A percentile compares a stretch with the other conserved stretches of the same genome.
Conservation (phyloP, 305 asterid species). For the Fraxinus latifolia region DNA sequence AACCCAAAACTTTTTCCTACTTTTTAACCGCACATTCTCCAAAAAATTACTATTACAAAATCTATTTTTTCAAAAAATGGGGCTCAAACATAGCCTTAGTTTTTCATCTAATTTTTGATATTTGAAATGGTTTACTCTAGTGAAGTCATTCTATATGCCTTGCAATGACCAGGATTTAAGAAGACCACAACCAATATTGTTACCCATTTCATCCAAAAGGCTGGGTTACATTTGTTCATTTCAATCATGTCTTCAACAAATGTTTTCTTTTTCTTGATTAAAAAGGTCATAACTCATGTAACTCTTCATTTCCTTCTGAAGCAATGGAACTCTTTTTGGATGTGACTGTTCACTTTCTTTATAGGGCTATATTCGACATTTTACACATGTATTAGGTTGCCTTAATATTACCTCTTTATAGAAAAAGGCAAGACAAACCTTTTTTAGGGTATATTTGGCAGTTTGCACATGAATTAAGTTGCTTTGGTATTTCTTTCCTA, state of each 20-base stretch:
- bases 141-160: not conserved
- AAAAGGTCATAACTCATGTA: not conserved
- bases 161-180: not conserved
- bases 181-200: not conserved
- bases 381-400: not conserved
- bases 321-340: not conserved
- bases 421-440: not conserved
- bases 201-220: not conserved
- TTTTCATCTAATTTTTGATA: not conserved
- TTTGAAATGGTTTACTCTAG: not conserved
- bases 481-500: not conserved
- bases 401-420: not conserved
- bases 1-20: not conserved
- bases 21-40: not conserved
- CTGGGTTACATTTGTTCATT: not conserved
- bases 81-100: not conserved
- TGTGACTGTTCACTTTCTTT: not conserved
- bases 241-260: not conserved
- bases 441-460: not conserved
- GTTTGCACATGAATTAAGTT: not conserved
- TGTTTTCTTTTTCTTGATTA: not conserved
- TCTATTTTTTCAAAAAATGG: not conserved
- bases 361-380: not conserved
- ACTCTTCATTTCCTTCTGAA: not conserved
- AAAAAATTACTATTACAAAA: not conserved